A percentile compares a stretch with the other conserved stretches of the same genome.
Conservation (phyloP, 1,284 basidiomycete species). For the Cutaneotrichosporon daszewskae region DNA sequence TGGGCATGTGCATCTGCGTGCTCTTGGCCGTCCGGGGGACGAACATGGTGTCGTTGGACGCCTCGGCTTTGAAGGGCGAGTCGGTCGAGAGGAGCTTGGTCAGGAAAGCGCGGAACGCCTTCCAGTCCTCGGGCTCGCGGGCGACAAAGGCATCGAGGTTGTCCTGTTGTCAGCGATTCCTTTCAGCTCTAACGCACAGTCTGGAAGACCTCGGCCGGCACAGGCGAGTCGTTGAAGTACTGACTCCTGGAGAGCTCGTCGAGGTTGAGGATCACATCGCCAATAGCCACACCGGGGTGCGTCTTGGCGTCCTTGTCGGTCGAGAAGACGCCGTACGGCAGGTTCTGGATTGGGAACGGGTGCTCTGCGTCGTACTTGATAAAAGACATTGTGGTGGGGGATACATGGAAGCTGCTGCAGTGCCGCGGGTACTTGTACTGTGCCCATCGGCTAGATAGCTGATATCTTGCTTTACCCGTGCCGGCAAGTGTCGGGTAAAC, state of each 20-base stretch:
- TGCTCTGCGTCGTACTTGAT: constrained; percentile 10
- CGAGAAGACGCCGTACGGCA: constrained; percentile 17
- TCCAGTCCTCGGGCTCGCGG: constrained; percentile 12
- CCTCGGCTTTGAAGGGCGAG: constrained; percentile 10
- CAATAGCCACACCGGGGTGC: constrained; percentile 18
- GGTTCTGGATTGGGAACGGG: constrained; percentile 20
- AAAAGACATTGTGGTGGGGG: constrained; percentile 5
- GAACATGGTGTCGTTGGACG: constrained; percentile 6
- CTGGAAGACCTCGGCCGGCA: constrained; percentile 16
- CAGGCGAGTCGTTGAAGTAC: constrained; percentile 4
- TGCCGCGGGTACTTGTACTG: too few species aligned
- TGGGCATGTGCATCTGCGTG: constrained; percentile 14
- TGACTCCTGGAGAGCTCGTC: constrained; percentile 8
- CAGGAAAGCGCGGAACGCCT: constrained; percentile 11
- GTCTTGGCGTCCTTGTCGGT: background rate
- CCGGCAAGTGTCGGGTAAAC: too few species aligned
- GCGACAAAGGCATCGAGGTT: constrained; percentile 13
- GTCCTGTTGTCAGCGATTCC: constrained; percentile 1
- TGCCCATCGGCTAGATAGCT: too few species aligned
- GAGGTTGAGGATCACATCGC: constrained; percentile 18
- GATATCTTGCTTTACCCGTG: too few species aligned
- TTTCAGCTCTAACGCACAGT: constrained; percentile 1
- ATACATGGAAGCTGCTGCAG: too few species aligned
- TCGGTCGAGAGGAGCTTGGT: constrained; percentile 5
- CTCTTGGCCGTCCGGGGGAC: constrained; percentile 3